Conservation (phyloP, 768 basidiomycete species). For the Kwoniella europaea region DNA sequence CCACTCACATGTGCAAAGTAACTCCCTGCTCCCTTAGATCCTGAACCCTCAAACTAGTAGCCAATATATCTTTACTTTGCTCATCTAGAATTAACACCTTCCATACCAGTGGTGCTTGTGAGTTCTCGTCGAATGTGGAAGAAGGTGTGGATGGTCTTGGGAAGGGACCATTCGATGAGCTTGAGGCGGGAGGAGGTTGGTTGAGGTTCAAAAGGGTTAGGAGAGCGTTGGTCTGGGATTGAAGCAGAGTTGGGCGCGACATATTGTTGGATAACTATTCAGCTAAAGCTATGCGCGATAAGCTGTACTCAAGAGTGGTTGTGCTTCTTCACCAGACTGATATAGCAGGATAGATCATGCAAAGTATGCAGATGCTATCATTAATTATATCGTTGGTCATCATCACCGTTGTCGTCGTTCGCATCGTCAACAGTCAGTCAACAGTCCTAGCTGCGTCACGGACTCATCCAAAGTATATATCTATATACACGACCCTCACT, state of each 20-base stretch:
- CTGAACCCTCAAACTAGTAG: slow-evolving; percentile 92
- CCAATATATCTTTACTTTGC: slow-evolving; percentile 92
- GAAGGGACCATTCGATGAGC: slow-evolving; percentile 59
- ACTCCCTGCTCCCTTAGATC: slow-evolving; percentile 96
- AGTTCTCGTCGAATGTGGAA: slow-evolving; percentile 48
- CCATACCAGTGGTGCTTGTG: slow-evolving; percentile 79
- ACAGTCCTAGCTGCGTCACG: neutral
- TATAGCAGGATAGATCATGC: no score
- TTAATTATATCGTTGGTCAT: neutral
- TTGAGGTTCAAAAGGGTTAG: slow-evolving; percentile 87
- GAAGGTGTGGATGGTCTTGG: slow-evolving; percentile 47
- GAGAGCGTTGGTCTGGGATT: slow-evolving; percentile 83
- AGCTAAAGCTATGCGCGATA: neutral
- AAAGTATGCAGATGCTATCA: no score
- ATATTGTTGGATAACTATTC: slow-evolving; percentile 16
- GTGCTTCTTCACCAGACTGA: no score
- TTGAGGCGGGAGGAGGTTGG: slow-evolving; percentile 61
- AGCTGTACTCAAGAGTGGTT: no score
- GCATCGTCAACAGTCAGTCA: neutral
- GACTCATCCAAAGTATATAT: neutral
- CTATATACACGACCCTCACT: neutral
- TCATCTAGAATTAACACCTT: slow-evolving; percentile 95
- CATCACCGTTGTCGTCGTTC: neutral
- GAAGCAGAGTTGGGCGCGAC: slow-evolving; percentile 68
- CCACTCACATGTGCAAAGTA: slow-evolving; percentile 89